Base-by-base conservation (phyloP, 2,329 filamentous ascomycete species). In the Diplodia seriata region DNA sequence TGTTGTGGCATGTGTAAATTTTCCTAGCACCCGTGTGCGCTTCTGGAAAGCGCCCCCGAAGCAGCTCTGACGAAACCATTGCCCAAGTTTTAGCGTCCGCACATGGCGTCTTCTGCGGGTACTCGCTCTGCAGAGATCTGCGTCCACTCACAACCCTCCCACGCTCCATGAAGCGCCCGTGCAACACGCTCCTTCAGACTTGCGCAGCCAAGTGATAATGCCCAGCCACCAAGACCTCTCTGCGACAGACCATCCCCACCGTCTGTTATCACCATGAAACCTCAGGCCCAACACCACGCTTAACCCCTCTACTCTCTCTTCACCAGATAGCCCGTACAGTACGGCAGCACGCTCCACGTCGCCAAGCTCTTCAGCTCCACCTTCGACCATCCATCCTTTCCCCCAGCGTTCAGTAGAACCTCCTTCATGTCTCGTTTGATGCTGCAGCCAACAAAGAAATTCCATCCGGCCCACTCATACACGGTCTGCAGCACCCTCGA, bases 361-460 rank as follows among this genome's bases (percentile, higher is more conserved):
- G 72, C 71, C 38, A 77, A 74, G 68, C 75, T 75, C 72, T 84
- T 78, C 70, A 87, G 68, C n/a, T 84, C 78, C 59, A 84, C 77
- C 69, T 75, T 76, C 47, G 81, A 81, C 85, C 85, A 87, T 18
- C 82, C 80, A 40, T 63, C 69, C 31, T 76, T 69, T 26, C 70
- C 74, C 23, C 81, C 82, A 15, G 77, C 83, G 8, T 76, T 74
- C 63, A 76, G 77, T 70, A 87, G 72, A 54, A 75, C 81, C 31
- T 74, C 72, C 63, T 77, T 77, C 12, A 84, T 86, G 75, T 85
- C 79, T 56, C 85, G 76, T 72, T 83, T 78, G 69, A 87, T 70
- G 66, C 81, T 76, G 71, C 85, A 87, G 68, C 82, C 82, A 70
- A 86, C 75, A 69, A 84, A 84, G 70, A 83, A 84, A 4, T 79